Evolutionary conservation across 768 basidiomycete genomes (phyloP).

Genomic region (Russula abietina): DNA sequence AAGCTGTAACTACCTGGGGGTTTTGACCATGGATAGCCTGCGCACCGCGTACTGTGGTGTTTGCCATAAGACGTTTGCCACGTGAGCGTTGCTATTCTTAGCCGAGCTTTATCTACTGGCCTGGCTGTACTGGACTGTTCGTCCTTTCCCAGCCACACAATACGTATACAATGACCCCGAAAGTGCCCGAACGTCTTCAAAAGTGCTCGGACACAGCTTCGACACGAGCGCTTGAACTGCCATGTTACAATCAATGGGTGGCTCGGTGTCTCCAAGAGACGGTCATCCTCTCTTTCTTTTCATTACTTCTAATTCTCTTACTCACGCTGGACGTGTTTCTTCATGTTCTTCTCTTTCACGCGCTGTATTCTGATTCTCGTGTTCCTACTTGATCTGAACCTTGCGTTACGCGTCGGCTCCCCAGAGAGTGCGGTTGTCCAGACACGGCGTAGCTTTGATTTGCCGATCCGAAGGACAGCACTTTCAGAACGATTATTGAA

Average conservation of each 20-base stretch:
- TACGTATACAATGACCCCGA: background rate
- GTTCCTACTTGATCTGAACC: background rate
- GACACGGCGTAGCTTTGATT: conserved; percentile 9
- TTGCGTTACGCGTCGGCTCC: conserved; percentile 9
- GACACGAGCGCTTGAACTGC: background rate
- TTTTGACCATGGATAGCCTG: conserved; percentile 93
- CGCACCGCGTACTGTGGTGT: conserved; percentile 85
- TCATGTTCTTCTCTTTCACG: conserved; percentile 5
- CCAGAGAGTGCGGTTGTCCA: background rate
- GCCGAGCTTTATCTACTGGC: no score
- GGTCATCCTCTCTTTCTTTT: background rate
- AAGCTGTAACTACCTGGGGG: conserved; percentile 64
- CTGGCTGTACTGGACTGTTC: background rate
- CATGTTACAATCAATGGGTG: background rate
- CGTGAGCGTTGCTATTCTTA: background rate
- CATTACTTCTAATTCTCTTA: background rate
- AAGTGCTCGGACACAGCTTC: background rate
- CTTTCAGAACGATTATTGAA: background rate
- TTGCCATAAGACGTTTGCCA: conserved; percentile 56
- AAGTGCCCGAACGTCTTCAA: background rate
- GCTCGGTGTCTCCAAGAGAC: background rate
- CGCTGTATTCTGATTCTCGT: conserved; percentile 3
- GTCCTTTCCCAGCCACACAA: background rate
- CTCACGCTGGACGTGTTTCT: conserved; percentile 17
- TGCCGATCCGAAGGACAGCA: conserved; percentile 14